Evolutionary conservation across 1,139 yeast genomes (phyloP).

Genomic region (Debaryomyces sp.): DNA sequence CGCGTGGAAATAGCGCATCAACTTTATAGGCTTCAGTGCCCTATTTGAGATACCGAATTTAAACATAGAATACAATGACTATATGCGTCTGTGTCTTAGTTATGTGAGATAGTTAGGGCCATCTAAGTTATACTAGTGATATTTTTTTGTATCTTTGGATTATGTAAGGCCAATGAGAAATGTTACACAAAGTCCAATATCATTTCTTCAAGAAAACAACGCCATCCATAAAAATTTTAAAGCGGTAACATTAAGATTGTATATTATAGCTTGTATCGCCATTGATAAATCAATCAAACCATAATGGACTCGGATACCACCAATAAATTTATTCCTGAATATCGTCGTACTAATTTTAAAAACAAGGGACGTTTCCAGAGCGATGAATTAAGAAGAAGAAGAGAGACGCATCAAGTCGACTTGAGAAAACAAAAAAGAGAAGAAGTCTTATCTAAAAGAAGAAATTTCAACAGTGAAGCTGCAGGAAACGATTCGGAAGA

Average conservation of each 20-base stretch:
- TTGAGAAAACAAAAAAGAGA: conserved; percentile 96
- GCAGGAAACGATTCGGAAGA: conserved; percentile 45
- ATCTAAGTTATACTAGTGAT: not conserved
- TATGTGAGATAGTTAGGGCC: not conserved
- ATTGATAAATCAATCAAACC: conserved; percentile 1
- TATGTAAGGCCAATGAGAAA: not conserved
- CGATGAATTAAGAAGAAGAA: conserved; percentile 95
- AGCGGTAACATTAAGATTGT: conserved; percentile 1
- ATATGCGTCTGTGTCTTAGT: not conserved
- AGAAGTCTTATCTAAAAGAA: conserved; percentile 89
- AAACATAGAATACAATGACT: not conserved
- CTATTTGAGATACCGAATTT: not conserved
- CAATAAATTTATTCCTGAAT: conserved; percentile 90
- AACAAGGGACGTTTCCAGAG: conserved; percentile 93
- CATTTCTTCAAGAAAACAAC: conserved; percentile 12
- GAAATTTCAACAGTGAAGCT: conserved; percentile 59
- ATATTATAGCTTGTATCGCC: not conserved
- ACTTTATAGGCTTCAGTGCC: not conserved
- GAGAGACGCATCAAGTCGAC: conserved; percentile 97
- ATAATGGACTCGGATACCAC: conserved; percentile 79
- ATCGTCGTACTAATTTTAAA: conserved; percentile 94
- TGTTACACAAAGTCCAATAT: conserved; percentile 12
- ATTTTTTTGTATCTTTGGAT: not conserved
- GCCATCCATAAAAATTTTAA: conserved; percentile 11
- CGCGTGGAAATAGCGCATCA: not conserved